These are phyloP conservation scores for Leishmania arabica DNA, from an alignment of 208 protist genomes.

Conservation along the genomic window DNA sequence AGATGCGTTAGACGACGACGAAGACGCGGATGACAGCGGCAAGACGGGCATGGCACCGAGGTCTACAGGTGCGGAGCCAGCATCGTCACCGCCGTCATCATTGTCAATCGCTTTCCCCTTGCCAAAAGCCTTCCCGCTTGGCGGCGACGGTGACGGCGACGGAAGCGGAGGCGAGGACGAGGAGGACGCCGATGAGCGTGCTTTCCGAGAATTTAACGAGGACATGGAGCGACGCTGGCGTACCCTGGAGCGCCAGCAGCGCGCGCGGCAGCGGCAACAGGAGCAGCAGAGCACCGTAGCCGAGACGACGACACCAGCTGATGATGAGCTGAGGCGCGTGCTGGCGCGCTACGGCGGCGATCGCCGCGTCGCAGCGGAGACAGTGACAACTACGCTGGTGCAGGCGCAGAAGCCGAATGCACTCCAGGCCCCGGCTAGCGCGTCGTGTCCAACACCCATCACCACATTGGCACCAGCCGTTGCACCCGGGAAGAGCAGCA, in stretches of 20 bases:
- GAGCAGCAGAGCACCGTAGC: slow-evolving; percentile 10
- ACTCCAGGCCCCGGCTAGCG: background rate
- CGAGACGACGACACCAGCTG: background rate
- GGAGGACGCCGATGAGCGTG: slow-evolving; percentile 31
- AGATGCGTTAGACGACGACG: slow-evolving; percentile 4
- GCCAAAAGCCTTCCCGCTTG: slow-evolving; percentile 4
- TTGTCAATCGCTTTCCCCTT: background rate
- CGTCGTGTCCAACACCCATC: background rate
- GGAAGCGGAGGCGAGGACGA: slow-evolving; percentile 2
- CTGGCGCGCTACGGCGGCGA: slow-evolving; percentile 32
- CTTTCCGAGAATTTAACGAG: slow-evolving; percentile 23
- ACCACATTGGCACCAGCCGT: background rate
- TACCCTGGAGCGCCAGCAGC: slow-evolving; percentile 30
- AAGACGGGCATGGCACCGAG: background rate
- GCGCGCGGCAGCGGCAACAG: slow-evolving; percentile 18
- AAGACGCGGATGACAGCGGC: background rate
- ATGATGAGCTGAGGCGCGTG: slow-evolving; percentile 23
- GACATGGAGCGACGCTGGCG: slow-evolving; percentile 37
- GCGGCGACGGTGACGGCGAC: background rate
- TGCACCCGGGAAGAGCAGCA: background rate
- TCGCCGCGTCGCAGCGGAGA: background rate
- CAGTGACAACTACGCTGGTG: background rate
- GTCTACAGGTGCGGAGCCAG: background rate
- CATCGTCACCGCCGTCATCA: slow-evolving; percentile 2
- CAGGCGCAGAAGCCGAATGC: background rate